Evolutionary conservation across 345 rosid species (phyloP).

Genomic region (Lenwebbia sp.): DNA sequence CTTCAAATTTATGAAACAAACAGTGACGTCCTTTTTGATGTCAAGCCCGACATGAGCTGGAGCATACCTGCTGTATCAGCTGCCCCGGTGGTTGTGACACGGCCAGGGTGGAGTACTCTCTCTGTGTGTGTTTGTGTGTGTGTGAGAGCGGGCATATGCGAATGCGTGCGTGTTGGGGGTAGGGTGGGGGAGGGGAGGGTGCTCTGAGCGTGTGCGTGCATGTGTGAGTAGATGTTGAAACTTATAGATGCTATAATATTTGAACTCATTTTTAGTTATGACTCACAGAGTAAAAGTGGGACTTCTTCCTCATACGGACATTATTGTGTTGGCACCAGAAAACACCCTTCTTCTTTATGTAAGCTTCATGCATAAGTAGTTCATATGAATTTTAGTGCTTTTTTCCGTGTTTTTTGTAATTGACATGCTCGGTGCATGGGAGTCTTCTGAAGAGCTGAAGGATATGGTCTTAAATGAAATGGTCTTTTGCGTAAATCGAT

Average conservation of each 20-base stretch:
- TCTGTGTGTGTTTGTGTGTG: not conserved
- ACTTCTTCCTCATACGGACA: constrained; percentile 52
- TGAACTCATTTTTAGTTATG: not conserved
- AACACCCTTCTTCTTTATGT: constrained; percentile 73
- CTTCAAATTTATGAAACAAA: constrained; percentile 76
- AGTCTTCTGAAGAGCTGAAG: not conserved
- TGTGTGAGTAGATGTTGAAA: not conserved
- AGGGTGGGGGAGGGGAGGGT: not conserved
- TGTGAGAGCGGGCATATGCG: not conserved
- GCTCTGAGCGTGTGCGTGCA: not conserved
- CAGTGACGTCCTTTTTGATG: constrained; percentile 58
- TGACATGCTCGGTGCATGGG: not conserved
- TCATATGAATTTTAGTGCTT: not conserved
- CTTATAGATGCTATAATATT: not conserved
- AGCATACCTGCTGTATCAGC: constrained; percentile 83
- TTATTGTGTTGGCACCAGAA: constrained; percentile 77
- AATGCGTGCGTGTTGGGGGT: not conserved
- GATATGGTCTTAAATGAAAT: not conserved
- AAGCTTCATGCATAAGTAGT: constrained; percentile 17
- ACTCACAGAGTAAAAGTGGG: constrained; percentile 60
- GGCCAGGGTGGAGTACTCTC: constrained; percentile 45
- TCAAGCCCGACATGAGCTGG: constrained; percentile 89
- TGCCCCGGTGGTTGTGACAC: constrained; percentile 75
- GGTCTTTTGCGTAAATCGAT: not conserved
- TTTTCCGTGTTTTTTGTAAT: not conserved